Base-by-base conservation (phyloP, 1,139 yeast genomes). In the Torulaspora pretoriensis region DNA sequence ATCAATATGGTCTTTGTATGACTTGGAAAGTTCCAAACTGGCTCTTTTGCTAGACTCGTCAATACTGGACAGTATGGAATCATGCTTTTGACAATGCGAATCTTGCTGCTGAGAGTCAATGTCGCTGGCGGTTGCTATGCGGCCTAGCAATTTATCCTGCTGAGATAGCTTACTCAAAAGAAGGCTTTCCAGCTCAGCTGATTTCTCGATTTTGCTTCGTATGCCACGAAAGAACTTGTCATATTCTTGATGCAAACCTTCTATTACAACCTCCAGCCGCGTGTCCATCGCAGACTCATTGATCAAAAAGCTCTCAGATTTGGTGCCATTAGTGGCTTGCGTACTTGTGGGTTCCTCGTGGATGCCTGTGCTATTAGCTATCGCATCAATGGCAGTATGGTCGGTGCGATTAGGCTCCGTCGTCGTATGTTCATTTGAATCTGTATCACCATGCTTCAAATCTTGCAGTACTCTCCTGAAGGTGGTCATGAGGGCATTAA, bases 21-120 rank as follows among this genome's bases (percentile, higher is more conserved):
- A 42, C 19, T 51, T 55, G 5, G 52, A 51, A 8, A 61, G 39
- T 7, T 53, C 59, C n/a, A 47, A 44, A 8, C 60, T 41, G 2
- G 57, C 47, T 24, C 47, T 71, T 44, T 69, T 70, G 40, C 69
- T 3, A 68, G 59, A 43, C 28, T 38, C 54, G 49, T 45, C 45
- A 22, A 32, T 33, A 19, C 27, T 37, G 17, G 38, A 17, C 2
- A 29, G 10, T 12, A 29, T 9, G 13, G 36, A 34, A 23, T 17
- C 22, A 29, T 34, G 35, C 8, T 24, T 34, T 14, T 38, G 40
- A 5, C 25, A 10, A 8, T 36, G 36, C 13, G 16, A 26, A 12
- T 23, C 8, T 29, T 40, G 39, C 31, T 23, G 26, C 27, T 37
- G 35, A 33, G 28, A 12, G 28, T 26, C 26, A 24, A 31, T 29